Conservation (phyloP, 192 early-diverging fungal genomes). For the Rhizophlyctis rosea region DNA sequence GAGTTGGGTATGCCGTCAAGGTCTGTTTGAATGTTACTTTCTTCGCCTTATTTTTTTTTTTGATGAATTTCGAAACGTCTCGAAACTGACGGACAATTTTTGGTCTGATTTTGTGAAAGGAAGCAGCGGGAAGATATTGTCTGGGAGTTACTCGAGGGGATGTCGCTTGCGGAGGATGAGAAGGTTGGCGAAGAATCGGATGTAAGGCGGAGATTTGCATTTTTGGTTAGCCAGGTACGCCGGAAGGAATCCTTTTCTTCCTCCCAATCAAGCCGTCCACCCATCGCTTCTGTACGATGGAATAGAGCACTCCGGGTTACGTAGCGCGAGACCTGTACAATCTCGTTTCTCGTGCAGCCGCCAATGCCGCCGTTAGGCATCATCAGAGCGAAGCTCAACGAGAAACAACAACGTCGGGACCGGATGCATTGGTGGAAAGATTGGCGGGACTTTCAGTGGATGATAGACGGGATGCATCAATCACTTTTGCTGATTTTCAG, state of each 20-base stretch:
- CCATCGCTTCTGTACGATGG: too few species aligned
- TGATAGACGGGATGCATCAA: too few species aligned
- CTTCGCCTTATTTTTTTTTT: neutral
- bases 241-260: too few species aligned
- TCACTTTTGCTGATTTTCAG: slow-evolving; percentile 50
- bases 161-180: slow-evolving; percentile 3
- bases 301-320: slow-evolving; percentile 60
- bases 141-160: neutral
- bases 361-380: slow-evolving; percentile 34
- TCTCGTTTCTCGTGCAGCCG: slow-evolving; percentile 19
- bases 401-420: too few species aligned
- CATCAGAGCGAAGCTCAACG: too few species aligned
- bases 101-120: neutral
- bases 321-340: slow-evolving; percentile 50
- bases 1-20: slow-evolving; percentile 10
- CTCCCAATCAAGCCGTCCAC: too few species aligned
- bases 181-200: too few species aligned
- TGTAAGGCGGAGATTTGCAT: too few species aligned
- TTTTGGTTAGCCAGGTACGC: too few species aligned
- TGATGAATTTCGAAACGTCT: slow-evolving; percentile 1
- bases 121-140: slow-evolving; percentile 20
- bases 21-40: slow-evolving; percentile 14
- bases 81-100: neutral
- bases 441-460: too few species aligned
- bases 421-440: too few species aligned